These are phyloP conservation scores for Calonectria montana DNA, from an alignment of 2,329 filamentous ascomycete species.

Conservation along the genomic window DNA sequence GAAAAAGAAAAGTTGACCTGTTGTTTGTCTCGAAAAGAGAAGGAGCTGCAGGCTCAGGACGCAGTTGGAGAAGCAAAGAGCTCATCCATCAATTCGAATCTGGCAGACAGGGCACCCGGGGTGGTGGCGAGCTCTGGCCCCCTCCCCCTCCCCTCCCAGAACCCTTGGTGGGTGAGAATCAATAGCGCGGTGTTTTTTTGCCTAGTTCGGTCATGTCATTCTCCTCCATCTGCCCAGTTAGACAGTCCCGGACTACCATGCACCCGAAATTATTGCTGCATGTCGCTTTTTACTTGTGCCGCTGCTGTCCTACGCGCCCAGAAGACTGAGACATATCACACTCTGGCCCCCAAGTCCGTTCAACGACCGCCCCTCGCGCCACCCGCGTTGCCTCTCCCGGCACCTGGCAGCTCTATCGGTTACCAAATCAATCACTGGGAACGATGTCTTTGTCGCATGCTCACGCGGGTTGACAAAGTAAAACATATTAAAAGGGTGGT, in stretches of 20 bases:
- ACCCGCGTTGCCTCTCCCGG: slow-evolving; percentile 33
- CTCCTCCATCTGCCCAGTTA: slow-evolving; percentile 14
- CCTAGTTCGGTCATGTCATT: slow-evolving; percentile 15
- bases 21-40: slow-evolving; percentile 5
- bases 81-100: neutral
- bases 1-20: neutral
- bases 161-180: slow-evolving; percentile 16
- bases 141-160: neutral
- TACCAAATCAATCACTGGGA: slow-evolving; percentile 18
- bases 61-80: slow-evolving; percentile 13
- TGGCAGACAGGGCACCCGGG: neutral
- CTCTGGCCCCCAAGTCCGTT: neutral
- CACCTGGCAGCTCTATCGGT: slow-evolving; percentile 6
- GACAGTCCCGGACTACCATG: slow-evolving; percentile 35
- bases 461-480: slow-evolving; percentile 25
- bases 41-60: neutral
- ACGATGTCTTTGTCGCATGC: slow-evolving; percentile 33
- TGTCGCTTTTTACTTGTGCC: slow-evolving; percentile 29
- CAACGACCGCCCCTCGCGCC: neutral
- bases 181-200: slow-evolving; percentile 14
- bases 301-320: neutral
- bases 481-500: slow-evolving; percentile 29
- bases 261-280: slow-evolving; percentile 46
- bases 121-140: neutral
- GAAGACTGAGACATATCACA: neutral